Conservation (phyloP, 2,329 filamentous ascomycete genomes). For the Stagonosporopsis vannaccii region DNA sequence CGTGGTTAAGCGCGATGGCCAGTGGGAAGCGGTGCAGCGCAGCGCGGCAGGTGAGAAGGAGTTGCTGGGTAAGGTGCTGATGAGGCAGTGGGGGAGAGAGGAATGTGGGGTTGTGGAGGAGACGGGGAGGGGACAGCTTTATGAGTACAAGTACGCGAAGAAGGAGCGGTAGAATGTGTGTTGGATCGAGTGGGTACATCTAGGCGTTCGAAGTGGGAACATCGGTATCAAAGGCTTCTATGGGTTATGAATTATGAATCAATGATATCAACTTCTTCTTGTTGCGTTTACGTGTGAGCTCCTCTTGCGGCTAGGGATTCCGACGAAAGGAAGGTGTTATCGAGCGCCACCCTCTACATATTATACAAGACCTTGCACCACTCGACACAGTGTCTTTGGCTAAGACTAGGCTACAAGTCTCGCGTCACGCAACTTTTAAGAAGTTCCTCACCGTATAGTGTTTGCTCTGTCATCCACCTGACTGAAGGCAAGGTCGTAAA, state of each 20-base stretch:
- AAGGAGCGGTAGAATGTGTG: background rate
- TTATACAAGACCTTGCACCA: too few relatives aligned
- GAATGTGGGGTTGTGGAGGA: slow-evolving; percentile 39
- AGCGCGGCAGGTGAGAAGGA: slow-evolving; percentile 37
- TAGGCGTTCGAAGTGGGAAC: background rate
- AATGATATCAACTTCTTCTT: background rate
- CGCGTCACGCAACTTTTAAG: too few relatives aligned
- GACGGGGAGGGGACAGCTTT: slow-evolving; percentile 34
- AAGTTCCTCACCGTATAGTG: too few relatives aligned
- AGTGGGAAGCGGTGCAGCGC: slow-evolving; percentile 42
- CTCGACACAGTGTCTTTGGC: too few relatives aligned
- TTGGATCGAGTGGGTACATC: background rate
- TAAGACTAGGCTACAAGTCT: too few relatives aligned
- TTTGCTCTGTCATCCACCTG: background rate
- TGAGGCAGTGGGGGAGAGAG: slow-evolving; percentile 48
- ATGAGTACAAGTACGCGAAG: slow-evolving; percentile 42
- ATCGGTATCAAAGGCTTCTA: background rate
- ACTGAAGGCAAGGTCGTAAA: background rate
- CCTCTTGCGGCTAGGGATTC: too few relatives aligned
- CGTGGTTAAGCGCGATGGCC: slow-evolving; percentile 42
- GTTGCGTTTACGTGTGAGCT: background rate
- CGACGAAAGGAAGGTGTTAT: too few relatives aligned
- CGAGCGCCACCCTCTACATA: too few relatives aligned
- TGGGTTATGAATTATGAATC: background rate
- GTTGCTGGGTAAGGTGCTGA: slow-evolving; percentile 40